phyloP scores from a whole-genome alignment of 768 basidiomycete species.

The Mycena alexandri region DNA sequence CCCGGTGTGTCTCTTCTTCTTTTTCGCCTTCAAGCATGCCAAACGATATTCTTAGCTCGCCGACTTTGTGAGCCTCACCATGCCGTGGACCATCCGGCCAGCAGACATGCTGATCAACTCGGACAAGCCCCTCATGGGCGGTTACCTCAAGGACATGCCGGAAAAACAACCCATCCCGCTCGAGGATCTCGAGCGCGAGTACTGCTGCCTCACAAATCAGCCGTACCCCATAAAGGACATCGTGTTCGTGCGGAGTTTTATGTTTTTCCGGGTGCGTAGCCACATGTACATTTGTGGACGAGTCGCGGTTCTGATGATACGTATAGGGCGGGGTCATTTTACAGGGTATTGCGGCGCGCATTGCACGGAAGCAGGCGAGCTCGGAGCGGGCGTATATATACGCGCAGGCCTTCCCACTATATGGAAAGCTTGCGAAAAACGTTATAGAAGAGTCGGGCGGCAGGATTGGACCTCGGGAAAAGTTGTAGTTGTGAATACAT shows the following conservation, averaged over 20 bases:
- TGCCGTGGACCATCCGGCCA: slow-evolving; percentile 80
- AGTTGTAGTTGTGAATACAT: slow-evolving; percentile 27
- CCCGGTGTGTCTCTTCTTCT: slow-evolving; percentile 65
- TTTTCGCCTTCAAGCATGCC: too few relatives aligned
- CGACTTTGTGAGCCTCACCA: slow-evolving; percentile 91
- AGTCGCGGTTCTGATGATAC: too few relatives aligned
- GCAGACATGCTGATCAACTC: slow-evolving; percentile 50
- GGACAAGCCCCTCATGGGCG: slow-evolving; percentile 52
- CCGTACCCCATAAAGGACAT: slow-evolving; percentile 84
- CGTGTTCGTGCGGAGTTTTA: slow-evolving; percentile 87
- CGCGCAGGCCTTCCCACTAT: slow-evolving; percentile 63
- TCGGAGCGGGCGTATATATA: slow-evolving; percentile 77
- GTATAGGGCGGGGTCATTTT: slow-evolving; percentile 70
- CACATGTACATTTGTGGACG: slow-evolving; percentile 55
- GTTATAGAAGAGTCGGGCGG: slow-evolving; percentile 69
- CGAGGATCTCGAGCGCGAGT: slow-evolving; percentile 85
- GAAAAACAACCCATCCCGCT: slow-evolving; percentile 71
- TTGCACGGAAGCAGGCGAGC: slow-evolving; percentile 88
- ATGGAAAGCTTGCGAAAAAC: slow-evolving; percentile 73
- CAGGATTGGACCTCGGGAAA: slow-evolving; percentile 34
- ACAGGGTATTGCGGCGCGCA: slow-evolving; percentile 92
- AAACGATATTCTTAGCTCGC: slow-evolving; percentile 73
- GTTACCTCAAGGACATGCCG: slow-evolving; percentile 71
- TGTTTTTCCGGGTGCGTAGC: slow-evolving; percentile 78
- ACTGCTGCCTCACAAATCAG: slow-evolving; percentile 74